phyloP scores from a whole-genome alignment of 257 asterid genomes.

The Prunella vulgaris region DNA sequence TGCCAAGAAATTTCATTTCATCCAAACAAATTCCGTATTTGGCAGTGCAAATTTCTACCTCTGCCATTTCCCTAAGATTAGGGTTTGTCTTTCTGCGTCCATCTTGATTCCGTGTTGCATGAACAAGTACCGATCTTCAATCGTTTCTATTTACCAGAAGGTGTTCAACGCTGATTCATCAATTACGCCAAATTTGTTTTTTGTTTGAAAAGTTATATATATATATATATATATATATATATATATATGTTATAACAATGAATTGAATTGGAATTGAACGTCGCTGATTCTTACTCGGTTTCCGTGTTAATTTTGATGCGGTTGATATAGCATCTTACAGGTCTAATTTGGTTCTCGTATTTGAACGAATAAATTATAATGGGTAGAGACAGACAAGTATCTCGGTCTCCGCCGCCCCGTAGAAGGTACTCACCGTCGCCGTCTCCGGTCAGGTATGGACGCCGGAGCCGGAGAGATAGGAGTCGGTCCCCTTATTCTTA shows the following conservation, averaged over 20 bases:
- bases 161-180: slow-evolving; percentile 12
- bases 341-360: slow-evolving; percentile 10
- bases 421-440: slow-evolving; percentile 85
- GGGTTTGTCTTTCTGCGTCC: slow-evolving; percentile 31
- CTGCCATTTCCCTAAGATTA: slow-evolving; percentile 19
- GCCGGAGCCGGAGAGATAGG: slow-evolving; percentile 84
- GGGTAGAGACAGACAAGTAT: slow-evolving; percentile 81
- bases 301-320: slow-evolving; percentile 5
- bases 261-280: neutral
- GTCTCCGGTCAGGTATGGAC: slow-evolving; percentile 75
- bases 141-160: slow-evolving; percentile 5
- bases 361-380: slow-evolving; percentile 31
- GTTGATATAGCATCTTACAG: slow-evolving; percentile 32
- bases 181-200: neutral
- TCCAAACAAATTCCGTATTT: neutral
- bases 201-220: neutral
- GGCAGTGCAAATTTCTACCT: neutral
- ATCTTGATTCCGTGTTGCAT: slow-evolving; percentile 12
- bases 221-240: too few species aligned
- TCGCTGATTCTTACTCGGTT: slow-evolving; percentile 4
- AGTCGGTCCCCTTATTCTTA: slow-evolving; percentile 77
- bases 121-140: slow-evolving; percentile 16
- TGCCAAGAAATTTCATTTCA: neutral
- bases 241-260: neutral
- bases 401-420: slow-evolving; percentile 75